Percentiles rank a stretch among this genome's conserved stretches.
Evolutionary conservation across 2,329 filamentous ascomycete species (phyloP).

Genomic region (Neofusicoccum parvum): DNA sequence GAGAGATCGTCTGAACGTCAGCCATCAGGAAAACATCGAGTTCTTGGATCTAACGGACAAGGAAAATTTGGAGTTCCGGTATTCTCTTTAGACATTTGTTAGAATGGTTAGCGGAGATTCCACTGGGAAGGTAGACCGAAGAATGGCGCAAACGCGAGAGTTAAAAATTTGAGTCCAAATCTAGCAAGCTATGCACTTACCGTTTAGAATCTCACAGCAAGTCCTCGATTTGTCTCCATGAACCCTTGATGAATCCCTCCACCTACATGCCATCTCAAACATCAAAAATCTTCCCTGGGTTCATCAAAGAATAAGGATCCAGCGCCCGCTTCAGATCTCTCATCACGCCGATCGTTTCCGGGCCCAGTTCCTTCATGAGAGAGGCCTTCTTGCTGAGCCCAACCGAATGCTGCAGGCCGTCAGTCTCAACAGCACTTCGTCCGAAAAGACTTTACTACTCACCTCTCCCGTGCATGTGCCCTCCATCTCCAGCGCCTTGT

Average conservation of each 20-base stretch:
- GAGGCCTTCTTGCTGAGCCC: conserved; percentile 85
- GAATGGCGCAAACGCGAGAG: too few species aligned
- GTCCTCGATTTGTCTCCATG: too few species aligned
- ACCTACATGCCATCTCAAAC: not conserved
- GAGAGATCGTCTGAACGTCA: conserved; percentile 25
- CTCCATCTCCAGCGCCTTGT: conserved; percentile 87
- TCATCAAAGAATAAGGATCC: conserved; percentile 86
- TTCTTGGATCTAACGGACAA: conserved; percentile 23
- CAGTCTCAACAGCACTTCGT: not conserved
- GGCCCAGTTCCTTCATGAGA: conserved; percentile 75
- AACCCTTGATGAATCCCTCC: too few species aligned
- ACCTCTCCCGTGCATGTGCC: conserved; percentile 84
- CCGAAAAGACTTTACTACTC: not conserved
- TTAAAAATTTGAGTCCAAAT: too few species aligned
- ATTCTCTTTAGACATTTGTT: conserved; percentile 3
- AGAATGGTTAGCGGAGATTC: too few species aligned
- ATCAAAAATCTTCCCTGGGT: conserved; percentile 90
- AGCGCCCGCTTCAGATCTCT: conserved; percentile 76
- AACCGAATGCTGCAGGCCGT: conserved; percentile 61
- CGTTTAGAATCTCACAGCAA: too few species aligned
- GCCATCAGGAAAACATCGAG: conserved; percentile 27
- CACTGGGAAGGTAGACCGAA: too few species aligned
- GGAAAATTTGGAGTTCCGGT: conserved; percentile 29
- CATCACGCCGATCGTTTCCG: conserved; percentile 83
- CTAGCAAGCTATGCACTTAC: too few species aligned